Evolutionary conservation across 768 basidiomycete genomes (phyloP), one percentile per base, ranked within the genome.

Genomic region (Trametes coccinea): DNA sequence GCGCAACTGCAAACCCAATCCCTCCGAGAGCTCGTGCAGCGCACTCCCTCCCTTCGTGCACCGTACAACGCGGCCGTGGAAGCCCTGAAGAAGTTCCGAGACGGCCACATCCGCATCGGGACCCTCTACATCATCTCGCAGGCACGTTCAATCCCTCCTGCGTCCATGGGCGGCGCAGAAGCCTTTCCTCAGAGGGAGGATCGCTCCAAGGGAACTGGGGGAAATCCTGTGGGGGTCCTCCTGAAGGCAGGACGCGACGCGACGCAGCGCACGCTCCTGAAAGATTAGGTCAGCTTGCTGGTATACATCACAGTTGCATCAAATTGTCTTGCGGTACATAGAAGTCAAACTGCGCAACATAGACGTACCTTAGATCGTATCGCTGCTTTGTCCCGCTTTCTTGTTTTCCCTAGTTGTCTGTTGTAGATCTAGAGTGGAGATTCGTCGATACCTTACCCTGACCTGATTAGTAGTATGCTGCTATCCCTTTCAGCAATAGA

Each of bases 241-340:
- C 79, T 99, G 60, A 98, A 97, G 75, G 86, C 90, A 17, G 92
- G 92, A 11, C 83, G 96, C 60, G 95, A 97, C 67, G 91, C 94
- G 33, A 98, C 96, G 5, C 70, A 76, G 57, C 82, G 91, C 9
- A 78, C 90, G 9, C 72, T 84, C 62, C 66, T 90, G 60, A 81
- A 76, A 29, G 43, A 31, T 40, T n/a, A 27, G 27, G 13, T 39
- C 33, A 39, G 17, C n/a, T 13, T 29, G 13, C 27, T 29, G 30
- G 11, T 30, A 49, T 27, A 22, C 41, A 14, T 13, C 7, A 4
- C 14, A 5, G 14, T 43, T n/a, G n/a, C 4, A 43, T 13, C 7
- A 14, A 43, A 43, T 49, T 49, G 22, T 49, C 48, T 49, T 49
- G 48, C 4, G 5, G 31, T 31, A 4, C 11, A 2, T 49, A 49